Conservation (phyloP, 306 rosid species). For the Lathyrus aphaca region DNA sequence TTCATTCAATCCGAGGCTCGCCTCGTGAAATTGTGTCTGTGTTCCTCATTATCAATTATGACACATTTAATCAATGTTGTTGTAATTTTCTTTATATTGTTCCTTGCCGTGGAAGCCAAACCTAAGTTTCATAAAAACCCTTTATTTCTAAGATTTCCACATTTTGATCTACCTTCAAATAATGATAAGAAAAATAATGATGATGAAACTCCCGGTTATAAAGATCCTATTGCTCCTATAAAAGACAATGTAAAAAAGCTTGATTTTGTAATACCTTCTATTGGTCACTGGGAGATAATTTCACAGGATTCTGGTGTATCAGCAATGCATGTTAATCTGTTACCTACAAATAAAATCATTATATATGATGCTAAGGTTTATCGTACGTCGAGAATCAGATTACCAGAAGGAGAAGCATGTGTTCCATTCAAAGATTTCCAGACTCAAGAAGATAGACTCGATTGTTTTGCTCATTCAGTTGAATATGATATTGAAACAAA, state of each 20-base stretch:
- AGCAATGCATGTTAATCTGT: slow-evolving; percentile 71
- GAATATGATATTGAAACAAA: slow-evolving; percentile 62
- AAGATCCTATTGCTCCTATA: neutral
- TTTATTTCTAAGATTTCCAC: neutral
- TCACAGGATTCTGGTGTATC: slow-evolving; percentile 56
- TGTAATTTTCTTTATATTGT: slow-evolving; percentile 42
- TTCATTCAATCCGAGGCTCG: slow-evolving; percentile 21
- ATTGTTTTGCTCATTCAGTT: slow-evolving; percentile 72
- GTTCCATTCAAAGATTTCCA: slow-evolving; percentile 39
- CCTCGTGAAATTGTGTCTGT: slow-evolving; percentile 29
- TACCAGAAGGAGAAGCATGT: slow-evolving; percentile 54
- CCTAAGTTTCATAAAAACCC: neutral
- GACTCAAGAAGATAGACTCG: neutral
- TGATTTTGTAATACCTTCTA: slow-evolving; percentile 8
- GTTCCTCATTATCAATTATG: slow-evolving; percentile 45
- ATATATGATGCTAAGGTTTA: slow-evolving; percentile 57
- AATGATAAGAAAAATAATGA: neutral
- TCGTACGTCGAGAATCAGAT: slow-evolving; percentile 53
- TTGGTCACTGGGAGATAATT: slow-evolving; percentile 58
- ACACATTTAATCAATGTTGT: slow-evolving; percentile 43
- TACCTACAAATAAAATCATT: slow-evolving; percentile 68
- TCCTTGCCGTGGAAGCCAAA: slow-evolving; percentile 38
- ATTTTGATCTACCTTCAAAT: neutral
- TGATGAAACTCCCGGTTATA: neutral
- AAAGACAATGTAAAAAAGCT: neutral